Evolutionary conservation across 2,329 filamentous ascomycete genomes (phyloP).

Genomic region (Trichoderma simmonsii): DNA sequence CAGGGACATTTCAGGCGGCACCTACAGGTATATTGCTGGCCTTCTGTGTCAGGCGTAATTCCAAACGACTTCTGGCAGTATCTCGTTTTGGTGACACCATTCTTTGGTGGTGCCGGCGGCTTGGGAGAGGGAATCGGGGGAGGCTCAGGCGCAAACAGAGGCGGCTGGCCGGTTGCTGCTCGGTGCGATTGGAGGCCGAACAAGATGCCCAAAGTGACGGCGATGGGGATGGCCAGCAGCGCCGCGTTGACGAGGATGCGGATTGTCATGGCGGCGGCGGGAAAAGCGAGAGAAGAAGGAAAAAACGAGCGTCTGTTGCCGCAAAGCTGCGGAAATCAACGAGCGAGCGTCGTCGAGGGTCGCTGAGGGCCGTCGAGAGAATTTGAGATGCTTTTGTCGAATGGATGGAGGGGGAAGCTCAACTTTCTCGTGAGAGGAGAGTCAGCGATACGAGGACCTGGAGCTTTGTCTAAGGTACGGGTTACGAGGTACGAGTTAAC

Average conservation of each 20-base stretch:
- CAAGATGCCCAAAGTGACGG: constrained; percentile 47
- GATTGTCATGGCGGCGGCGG: constrained; percentile 33
- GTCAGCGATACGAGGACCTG: constrained; percentile 15
- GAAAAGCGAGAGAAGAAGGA: not conserved
- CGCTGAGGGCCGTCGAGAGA: not conserved
- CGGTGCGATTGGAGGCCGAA: constrained; percentile 47
- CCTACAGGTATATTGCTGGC: constrained; percentile 48
- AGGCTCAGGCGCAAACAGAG: constrained; percentile 39
- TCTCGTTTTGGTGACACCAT: constrained; percentile 18
- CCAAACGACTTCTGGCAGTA: constrained; percentile 46
- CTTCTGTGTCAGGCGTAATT: constrained; percentile 42
- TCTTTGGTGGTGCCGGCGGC: constrained; percentile 18
- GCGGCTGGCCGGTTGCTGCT: constrained; percentile 39
- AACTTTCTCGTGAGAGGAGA: not conserved
- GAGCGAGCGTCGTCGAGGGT: constrained; percentile 14
- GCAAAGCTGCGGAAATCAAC: constrained; percentile 10
- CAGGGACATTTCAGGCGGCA: constrained; percentile 16
- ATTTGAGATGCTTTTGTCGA: not conserved
- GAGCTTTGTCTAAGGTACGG: not conserved
- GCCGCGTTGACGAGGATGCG: constrained; percentile 48
- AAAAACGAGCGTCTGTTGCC: constrained; percentile 19
- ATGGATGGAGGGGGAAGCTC: not conserved
- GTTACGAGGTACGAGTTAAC: not conserved
- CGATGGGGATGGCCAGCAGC: constrained; percentile 49
- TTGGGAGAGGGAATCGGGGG: not conserved